Percentiles rank a stretch among this genome's conserved stretches.
Evolutionary conservation across 306 rosid genomes (phyloP).

Genomic region (Vigna nakashimae): DNA sequence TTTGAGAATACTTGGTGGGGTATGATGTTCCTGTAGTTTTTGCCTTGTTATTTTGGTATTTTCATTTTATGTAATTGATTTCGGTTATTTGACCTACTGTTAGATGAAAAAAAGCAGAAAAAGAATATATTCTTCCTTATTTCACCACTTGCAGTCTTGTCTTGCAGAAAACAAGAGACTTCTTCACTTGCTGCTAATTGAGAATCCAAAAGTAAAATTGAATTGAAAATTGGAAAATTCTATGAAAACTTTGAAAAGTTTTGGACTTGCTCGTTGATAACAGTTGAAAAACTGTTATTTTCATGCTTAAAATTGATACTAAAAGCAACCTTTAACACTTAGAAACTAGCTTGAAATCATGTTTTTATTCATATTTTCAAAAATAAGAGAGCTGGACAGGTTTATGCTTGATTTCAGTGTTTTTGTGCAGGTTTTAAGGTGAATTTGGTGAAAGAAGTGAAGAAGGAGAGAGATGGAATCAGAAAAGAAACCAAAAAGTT

Average conservation of each 20-base stretch:
- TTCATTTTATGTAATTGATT: neutral
- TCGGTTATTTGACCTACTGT: neutral
- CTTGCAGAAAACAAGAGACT: neutral
- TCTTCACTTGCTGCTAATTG: neutral
- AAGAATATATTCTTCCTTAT: neutral
- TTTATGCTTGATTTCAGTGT: too few species aligned
- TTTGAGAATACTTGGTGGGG: slow-evolving; percentile 1
- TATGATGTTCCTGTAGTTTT: slow-evolving; percentile 12
- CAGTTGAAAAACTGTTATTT: too few species aligned
- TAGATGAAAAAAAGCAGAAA: too few species aligned
- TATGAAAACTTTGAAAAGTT: neutral
- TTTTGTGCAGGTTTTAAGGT: too few species aligned
- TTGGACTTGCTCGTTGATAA: neutral
- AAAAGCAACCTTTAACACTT: too few species aligned
- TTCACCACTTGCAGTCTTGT: neutral
- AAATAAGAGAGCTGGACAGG: too few species aligned
- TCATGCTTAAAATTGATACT: too few species aligned
- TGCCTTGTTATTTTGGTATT: neutral
- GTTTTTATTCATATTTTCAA: too few species aligned
- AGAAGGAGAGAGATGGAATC: too few species aligned
- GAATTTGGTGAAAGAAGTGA: too few species aligned
- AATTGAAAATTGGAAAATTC: neutral
- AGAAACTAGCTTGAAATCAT: too few species aligned
- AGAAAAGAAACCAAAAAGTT: too few species aligned
- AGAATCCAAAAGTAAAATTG: neutral